Evolutionary conservation across 305 asterid genomes (phyloP).

Genomic region (Striga hermonthica): DNA sequence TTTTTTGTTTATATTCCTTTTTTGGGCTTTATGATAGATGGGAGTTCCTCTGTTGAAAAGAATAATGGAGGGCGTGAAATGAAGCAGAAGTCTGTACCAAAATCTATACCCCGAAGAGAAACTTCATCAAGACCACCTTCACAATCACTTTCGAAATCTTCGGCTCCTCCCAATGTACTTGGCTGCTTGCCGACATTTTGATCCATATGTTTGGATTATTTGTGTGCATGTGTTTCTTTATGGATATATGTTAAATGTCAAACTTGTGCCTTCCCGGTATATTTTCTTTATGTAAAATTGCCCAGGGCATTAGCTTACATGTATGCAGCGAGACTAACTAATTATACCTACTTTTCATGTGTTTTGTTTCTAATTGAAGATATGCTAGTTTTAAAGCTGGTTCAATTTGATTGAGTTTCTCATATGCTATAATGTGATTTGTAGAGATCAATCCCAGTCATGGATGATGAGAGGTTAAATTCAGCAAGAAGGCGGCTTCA

Average conservation of each 20-base stretch:
- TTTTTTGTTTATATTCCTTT: background rate
- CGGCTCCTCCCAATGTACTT: constrained; percentile 55
- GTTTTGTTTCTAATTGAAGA: background rate
- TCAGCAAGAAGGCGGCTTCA: constrained; percentile 72
- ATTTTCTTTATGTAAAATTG: constrained; percentile 4
- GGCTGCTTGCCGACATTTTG: background rate
- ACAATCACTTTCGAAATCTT: constrained; percentile 50
- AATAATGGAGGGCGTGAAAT: constrained; percentile 43
- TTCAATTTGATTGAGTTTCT: constrained; percentile 14
- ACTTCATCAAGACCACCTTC: constrained; percentile 44
- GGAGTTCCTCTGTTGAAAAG: constrained; percentile 55
- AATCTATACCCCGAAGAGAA: constrained; percentile 40
- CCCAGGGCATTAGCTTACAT: background rate
- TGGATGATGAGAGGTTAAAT: constrained; percentile 56
- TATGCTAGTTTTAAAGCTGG: background rate
- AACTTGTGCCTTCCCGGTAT: constrained; percentile 8
- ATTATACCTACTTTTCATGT: too few relatives aligned
- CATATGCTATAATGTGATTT: constrained; percentile 29
- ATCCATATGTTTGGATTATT: background rate
- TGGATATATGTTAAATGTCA: constrained; percentile 6
- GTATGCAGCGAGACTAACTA: too few relatives aligned
- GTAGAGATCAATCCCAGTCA: constrained; percentile 49
- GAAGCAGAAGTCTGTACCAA: constrained; percentile 42
- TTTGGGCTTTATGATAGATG: constrained; percentile 34
- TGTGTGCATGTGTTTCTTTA: constrained; percentile 8